Conservation (phyloP, 352 stramenopile genomes). For the Salisapilia sapeloensis region DNA sequence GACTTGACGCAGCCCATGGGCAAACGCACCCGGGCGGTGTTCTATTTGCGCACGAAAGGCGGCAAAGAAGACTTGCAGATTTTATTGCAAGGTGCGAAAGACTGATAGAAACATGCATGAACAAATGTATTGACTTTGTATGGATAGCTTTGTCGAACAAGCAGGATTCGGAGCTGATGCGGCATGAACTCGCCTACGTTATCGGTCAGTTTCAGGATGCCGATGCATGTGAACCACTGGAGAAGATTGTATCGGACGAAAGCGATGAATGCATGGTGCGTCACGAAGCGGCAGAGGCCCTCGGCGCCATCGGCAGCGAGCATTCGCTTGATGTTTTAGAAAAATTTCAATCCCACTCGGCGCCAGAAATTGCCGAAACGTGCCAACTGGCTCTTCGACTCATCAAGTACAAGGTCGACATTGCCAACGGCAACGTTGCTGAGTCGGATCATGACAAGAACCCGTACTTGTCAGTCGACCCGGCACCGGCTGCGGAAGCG, state of each 20-base stretch:
- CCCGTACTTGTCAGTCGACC: slow-evolving; percentile 92
- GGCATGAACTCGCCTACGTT: slow-evolving; percentile 97
- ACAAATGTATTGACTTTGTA: neutral
- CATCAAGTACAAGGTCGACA: slow-evolving; percentile 81
- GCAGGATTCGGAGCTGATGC: slow-evolving; percentile 86
- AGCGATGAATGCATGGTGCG: slow-evolving; percentile 86
- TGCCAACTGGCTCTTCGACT: slow-evolving; percentile 86
- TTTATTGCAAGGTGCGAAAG: slow-evolving; percentile 26
- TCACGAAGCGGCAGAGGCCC: slow-evolving; percentile 90
- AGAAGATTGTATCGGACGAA: slow-evolving; percentile 65
- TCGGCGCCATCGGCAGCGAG: slow-evolving; percentile 89
- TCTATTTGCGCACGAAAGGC: slow-evolving; percentile 80
- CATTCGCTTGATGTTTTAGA: slow-evolving; percentile 75
- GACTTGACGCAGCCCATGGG: slow-evolving; percentile 70
- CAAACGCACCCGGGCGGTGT: slow-evolving; percentile 86
- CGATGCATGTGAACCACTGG: slow-evolving; percentile 55
- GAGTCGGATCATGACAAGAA: slow-evolving; percentile 64
- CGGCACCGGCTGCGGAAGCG: slow-evolving; percentile 77
- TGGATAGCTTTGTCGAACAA: slow-evolving; percentile 58
- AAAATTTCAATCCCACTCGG: slow-evolving; percentile 54
- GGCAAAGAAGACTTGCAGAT: slow-evolving; percentile 58
- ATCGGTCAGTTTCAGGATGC: slow-evolving; percentile 95
- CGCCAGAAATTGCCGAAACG: slow-evolving; percentile 90
- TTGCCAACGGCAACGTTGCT: slow-evolving; percentile 22
- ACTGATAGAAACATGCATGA: neutral